Conservation (phyloP, 1,284 basidiomycete genomes). For the Rhodotorula sp. region DNA sequence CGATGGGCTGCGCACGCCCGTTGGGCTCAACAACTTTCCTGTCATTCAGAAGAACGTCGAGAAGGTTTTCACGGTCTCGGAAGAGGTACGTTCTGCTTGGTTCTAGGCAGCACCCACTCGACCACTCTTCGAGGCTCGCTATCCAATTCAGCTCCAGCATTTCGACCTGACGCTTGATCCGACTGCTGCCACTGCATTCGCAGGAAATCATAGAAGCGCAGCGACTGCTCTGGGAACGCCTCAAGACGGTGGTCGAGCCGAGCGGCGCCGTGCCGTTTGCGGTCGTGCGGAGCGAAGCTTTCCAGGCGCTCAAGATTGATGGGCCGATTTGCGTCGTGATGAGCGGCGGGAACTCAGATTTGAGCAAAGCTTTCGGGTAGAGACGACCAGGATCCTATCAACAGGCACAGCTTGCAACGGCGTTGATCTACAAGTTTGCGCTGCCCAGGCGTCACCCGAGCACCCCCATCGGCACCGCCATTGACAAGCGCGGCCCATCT, state of each 20-base stretch:
- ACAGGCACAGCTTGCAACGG: no score
- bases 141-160: background rate
- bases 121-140: background rate
- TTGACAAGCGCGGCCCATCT: no score
- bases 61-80: conserved; percentile 27
- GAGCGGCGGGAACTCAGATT: conserved; percentile 10
- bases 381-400: no score
- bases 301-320: conserved; percentile 1
- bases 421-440: no score
- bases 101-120: background rate
- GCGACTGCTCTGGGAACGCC: conserved; percentile 25
- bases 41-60: conserved; percentile 22
- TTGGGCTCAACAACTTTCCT: conserved; percentile 19
- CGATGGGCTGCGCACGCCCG: conserved; percentile 29
- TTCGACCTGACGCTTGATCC: background rate
- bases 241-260: conserved; percentile 34
- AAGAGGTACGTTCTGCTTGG: background rate
- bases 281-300: conserved; percentile 16
- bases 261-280: conserved; percentile 30
- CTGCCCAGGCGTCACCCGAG: no score
- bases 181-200: no score
- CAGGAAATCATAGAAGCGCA: conserved; percentile 32
- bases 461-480: no score
- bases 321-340: conserved; percentile 10
- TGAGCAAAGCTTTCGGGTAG: background rate